Base-by-base conservation (phyloP, 2,329 filamentous ascomycete genomes). In the Plectosphaerella cucumerina region DNA sequence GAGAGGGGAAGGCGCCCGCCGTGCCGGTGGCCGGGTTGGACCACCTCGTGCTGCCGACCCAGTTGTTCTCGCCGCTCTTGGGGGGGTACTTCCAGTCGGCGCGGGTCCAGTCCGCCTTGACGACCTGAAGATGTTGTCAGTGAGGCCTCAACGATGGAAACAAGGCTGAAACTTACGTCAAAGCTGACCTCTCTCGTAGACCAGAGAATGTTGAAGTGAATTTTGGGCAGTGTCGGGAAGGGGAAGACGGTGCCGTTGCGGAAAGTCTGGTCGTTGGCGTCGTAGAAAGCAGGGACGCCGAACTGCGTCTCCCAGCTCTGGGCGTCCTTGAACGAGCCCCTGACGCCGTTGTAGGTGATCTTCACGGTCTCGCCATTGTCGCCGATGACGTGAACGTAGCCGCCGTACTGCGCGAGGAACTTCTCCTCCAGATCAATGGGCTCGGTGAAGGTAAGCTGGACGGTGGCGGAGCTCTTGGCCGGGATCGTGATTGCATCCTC, bases 281-380 rank as follows among this genome's bases (percentile, higher is more conserved):
- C 54, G 15, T 57, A 43, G 20, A 53, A 49, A 10, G 56, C 5
- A 9, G 56, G 56, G n/a, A 49, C 46, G 12, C 54, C 56, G 20
- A 55, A 55, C 10, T 47, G 35, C 53, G 53, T 50, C 43, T 58
- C 56, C 56, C 56, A 58, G 18, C 53, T 51, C 23, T 58, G 48
- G 41, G 49, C 43, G n/a, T 23, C 53, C 33, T 55, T 53, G 12
- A 55, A 26, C 22, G 22, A 51, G 17, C 52, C 54, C 17, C 50
- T 53, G 41, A 56, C 47, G 37, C 49, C 49, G 44, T 47, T 51
- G 49, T 51, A 51, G 6, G 49, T 51, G 15, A 51, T 37, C 26
- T 44, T 44, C 5, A 51, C 22, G 10, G 44, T 17, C 18, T 51
- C 49, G 15, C 49, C 49, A 2, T 51, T 44, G 34, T 44, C 47